Conservation (phyloP, 805 yeast species). For the Alloascoidea africana region DNA sequence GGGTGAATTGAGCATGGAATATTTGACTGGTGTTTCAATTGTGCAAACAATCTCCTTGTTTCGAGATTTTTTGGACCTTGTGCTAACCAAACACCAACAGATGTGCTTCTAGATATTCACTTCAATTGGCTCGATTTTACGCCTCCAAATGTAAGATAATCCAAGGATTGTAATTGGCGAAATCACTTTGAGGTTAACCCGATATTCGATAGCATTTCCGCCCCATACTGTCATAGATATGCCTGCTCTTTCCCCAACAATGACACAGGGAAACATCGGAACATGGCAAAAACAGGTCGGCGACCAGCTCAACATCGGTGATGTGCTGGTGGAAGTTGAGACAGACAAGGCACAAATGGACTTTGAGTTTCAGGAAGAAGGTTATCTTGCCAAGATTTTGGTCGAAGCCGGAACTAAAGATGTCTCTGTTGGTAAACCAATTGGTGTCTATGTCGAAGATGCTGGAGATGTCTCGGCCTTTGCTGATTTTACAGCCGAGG, state of each 20-base stretch:
- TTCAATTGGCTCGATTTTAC: constrained; percentile 15
- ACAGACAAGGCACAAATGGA: constrained; percentile 98
- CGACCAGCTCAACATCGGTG: constrained; percentile 82
- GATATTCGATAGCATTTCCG: constrained; percentile 33
- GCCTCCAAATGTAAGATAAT: constrained; percentile 19
- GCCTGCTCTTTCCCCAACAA: constrained; percentile 99
- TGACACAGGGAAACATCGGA: constrained; percentile 91
- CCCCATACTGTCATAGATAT: constrained; percentile 79
- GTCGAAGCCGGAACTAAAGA: constrained; percentile 79
- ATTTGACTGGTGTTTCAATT: no score
- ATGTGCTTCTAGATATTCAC: not conserved
- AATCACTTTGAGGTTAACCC: not conserved
- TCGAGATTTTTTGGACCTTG: not conserved
- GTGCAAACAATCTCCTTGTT: not conserved
- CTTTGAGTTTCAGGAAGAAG: constrained; percentile 96
- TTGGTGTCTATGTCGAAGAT: constrained; percentile 92
- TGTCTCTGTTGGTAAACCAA: constrained; percentile 87
- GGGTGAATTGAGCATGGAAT: no score
- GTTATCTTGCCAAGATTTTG: constrained; percentile 76
- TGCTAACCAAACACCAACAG: not conserved
- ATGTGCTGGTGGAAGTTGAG: constrained; percentile 90
- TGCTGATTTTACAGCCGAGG: constrained; percentile 69
- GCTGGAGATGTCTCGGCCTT: constrained; percentile 76
- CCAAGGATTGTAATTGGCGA: not conserved
- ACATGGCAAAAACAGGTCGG: constrained; percentile 86